phyloP scores from a whole-genome alignment of 176 grass and related monocot genomes.

The Aegilops bicornis region DNA sequence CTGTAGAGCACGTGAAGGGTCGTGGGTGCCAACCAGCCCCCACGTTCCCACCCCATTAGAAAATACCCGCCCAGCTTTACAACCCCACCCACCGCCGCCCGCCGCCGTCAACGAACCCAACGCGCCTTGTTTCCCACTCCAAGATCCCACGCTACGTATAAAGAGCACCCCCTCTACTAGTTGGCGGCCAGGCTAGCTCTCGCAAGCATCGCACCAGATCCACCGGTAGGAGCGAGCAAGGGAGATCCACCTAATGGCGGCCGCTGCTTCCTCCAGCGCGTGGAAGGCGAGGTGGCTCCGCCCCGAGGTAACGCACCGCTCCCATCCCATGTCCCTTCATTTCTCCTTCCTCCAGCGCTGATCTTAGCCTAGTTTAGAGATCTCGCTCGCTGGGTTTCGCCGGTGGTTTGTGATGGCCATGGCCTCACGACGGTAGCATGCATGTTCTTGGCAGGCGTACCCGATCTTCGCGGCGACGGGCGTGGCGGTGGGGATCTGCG shows the following conservation, averaged over 20 bases:
- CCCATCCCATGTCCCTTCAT: no score
- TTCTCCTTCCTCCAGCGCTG: no score
- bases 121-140: not conserved
- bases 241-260: not conserved
- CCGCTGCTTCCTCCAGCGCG: not conserved
- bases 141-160: not conserved
- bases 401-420: not conserved
- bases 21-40: not conserved
- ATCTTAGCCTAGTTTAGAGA: no score
- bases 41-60: not conserved
- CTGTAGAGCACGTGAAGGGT: not conserved
- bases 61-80: not conserved
- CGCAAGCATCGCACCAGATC: not conserved
- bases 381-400: no score
- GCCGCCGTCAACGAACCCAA: not conserved
- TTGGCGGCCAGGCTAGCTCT: not conserved
- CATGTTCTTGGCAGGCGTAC: constrained; percentile 36
- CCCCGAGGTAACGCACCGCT: constrained; percentile 1
- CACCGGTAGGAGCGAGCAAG: not conserved
- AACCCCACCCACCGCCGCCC: no score
- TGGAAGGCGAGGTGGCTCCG: constrained; percentile 29
- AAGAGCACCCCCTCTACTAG: not conserved
- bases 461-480: constrained; percentile 48
- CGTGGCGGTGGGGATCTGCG: constrained; percentile 50
- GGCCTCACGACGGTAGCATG: no score